These are phyloP conservation scores for Effrenium voratum DNA, from an alignment of 73 alveolate species.

Conservation along the genomic window DNA sequence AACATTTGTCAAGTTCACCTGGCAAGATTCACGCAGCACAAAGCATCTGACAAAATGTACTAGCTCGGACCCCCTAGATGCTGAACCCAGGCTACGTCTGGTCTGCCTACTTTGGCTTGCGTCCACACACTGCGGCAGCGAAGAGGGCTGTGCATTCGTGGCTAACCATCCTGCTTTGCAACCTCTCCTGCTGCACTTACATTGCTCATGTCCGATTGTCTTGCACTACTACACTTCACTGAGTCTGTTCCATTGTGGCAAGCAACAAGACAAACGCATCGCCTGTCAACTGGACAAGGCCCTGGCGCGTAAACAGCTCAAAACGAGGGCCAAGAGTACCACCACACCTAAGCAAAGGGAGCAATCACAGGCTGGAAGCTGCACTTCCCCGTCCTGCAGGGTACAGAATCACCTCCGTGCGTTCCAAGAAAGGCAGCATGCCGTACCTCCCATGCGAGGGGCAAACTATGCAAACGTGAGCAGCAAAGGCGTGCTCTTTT, in stretches of 20 bases:
- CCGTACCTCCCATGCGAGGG: not conserved
- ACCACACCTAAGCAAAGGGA: slow-evolving; percentile 71
- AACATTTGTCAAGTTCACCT: slow-evolving; percentile 62
- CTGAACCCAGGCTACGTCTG: not conserved
- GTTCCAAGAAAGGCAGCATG: slow-evolving; percentile 82
- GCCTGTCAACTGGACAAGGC: not conserved
- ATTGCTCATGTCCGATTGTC: not conserved
- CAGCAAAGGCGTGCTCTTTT: not conserved
- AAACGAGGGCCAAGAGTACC: slow-evolving; percentile 43
- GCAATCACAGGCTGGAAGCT: too few species aligned
- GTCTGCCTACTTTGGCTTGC: not conserved
- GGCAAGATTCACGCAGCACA: not conserved
- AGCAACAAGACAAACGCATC: not conserved
- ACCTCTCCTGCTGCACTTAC: not conserved
- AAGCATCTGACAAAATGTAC: not conserved
- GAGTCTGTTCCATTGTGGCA: not conserved
- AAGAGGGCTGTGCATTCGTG: not conserved
- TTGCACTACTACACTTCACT: not conserved
- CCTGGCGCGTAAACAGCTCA: not conserved
- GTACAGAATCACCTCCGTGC: slow-evolving; percentile 85
- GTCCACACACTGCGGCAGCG: not conserved
- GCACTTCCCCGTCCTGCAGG: slow-evolving; percentile 28
- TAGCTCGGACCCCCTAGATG: not conserved
- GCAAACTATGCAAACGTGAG: not conserved
- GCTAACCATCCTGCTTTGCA: not conserved